Base-by-base conservation (phyloP, 192 early-diverging fungal species). In the Obelidium mucronatum region DNA sequence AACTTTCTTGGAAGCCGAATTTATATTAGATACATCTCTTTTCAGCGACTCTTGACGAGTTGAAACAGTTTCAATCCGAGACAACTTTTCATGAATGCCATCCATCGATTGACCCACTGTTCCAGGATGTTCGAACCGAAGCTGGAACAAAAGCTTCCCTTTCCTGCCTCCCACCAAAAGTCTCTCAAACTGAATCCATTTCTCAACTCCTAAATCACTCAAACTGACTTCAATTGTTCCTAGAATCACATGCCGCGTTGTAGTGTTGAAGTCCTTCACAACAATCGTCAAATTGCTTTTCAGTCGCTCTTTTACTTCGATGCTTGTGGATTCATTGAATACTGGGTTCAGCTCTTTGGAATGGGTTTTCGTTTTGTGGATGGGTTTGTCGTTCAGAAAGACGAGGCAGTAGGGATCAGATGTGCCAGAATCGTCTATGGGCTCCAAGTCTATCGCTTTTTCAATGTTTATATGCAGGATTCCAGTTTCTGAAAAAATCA, bases 181-280 rank as follows among this genome's bases (percentile, higher is more conserved):
- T 5, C 62, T 36, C 37, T 54, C 15, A 31, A 73, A 11, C 2
- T 77, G 44, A 40, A 71, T 33, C 24, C 75, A 44, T 56, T 75
- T 68, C 34, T 59, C 67, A 40, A 69, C 73, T 44, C 24, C 75
- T 54, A 76, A 77, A 75, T 37, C 77, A 53, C 79, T 66, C 0
- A 87, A 79, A 15, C 83, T 78, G 19, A 84, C 62, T 33, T 69
- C 59, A 2, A 78, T 80, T 15, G 80, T 77, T 48, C 85, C 87
- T 44, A 88, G 59, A 78, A 40, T 85, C 72, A 89, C 92, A 71
- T 99, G 90, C 73, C 92, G 92, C 35, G 88, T 85, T 3, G 94
- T 83, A 37, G 90, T 85, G 80, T 97, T 96, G 85, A 83, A 95
- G 79, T 99, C 97, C 79, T 91, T 92, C 54, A 93, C 87, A 64